Evolutionary conservation across 2,329 filamentous ascomycete genomes (phyloP), one percentile per base, ranked within the genome.

Genomic region (Thelonectria olida): DNA sequence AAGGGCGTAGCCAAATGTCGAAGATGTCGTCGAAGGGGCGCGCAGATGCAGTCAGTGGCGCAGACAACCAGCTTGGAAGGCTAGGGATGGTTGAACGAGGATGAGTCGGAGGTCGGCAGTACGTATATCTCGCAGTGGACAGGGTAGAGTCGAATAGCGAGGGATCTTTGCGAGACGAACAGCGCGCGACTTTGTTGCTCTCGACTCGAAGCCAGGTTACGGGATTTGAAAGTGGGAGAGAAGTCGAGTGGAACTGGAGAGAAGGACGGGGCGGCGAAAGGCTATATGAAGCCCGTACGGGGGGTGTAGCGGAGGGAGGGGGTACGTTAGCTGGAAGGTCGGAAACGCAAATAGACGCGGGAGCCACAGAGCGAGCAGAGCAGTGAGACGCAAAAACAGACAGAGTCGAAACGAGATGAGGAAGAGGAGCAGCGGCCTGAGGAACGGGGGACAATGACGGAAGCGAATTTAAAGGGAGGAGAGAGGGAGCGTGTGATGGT

Each of bases 281-380:
- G 61, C 67, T 71, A 72, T 72, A 72, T 71, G 66, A 71, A 63
- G 61, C n/a, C n/a, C n/a, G n/a, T 45, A 64, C 53, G 61, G 55
- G 41, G 57, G 50, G 54, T 52, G 48, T 41, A 52, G 44, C 41
- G 64, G 64, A 66, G 61, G 41, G 60, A 65, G 62, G 55, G 42
- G 56, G 41, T 15, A 22, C n/a, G 15, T 13, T 9, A 25, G 42
- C 22, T 3, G n/a, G 36, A 7, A 45, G 36, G n/a, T 19, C 17
- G 22, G 42, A 15, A 39, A 17, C 41, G 56, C 39, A 38, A 54
- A 38, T 31, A 54, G 41, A 20, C 49, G 54, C 39, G 36, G 58
- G 49, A 31, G 48, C 34, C 31, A 48, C 42, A 34, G 28, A 56
- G 45, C 54, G 54, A 62, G 47, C 50, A 50, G 28, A 53, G 20